Conservation (phyloP, 2,329 filamentous ascomycete species). For the Fusarium chaquense region DNA sequence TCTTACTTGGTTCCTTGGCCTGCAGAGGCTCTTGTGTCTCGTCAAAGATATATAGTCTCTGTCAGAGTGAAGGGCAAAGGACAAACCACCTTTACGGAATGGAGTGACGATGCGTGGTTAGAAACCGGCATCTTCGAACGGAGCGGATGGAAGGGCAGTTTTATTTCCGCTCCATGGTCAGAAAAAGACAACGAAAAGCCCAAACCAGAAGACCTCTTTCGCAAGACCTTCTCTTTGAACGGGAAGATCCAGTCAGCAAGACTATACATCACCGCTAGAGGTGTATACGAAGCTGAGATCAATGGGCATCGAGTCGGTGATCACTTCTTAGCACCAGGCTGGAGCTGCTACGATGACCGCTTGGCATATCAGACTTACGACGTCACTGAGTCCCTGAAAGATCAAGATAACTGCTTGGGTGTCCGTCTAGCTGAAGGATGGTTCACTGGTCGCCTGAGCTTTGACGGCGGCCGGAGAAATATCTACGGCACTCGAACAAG, state of each 20-base stretch:
- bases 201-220: slow-evolving; percentile 37
- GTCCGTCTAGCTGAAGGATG: slow-evolving; percentile 61
- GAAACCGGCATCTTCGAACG: slow-evolving; percentile 31
- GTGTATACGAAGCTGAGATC: slow-evolving; percentile 61
- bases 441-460: slow-evolving; percentile 57
- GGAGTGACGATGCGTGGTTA: slow-evolving; percentile 31
- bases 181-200: slow-evolving; percentile 23
- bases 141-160: slow-evolving; percentile 24
- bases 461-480: slow-evolving; percentile 44
- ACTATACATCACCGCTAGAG: slow-evolving; percentile 61
- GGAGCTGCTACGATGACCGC: slow-evolving; percentile 62
- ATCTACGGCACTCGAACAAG: slow-evolving; percentile 55
- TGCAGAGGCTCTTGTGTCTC: slow-evolving; percentile 19
- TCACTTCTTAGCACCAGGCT: slow-evolving; percentile 62
- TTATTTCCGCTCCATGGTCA: slow-evolving; percentile 41
- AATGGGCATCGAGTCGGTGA: slow-evolving; percentile 57
- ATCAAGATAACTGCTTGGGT: slow-evolving; percentile 30
- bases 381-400: slow-evolving; percentile 56
- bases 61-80: slow-evolving; percentile 29
- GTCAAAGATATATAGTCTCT: slow-evolving; percentile 8
- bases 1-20: slow-evolving; percentile 33
- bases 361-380: slow-evolving; percentile 66
- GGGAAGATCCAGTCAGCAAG: slow-evolving; percentile 4
- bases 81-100: background rate
- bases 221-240: slow-evolving; percentile 12